Conservation (phyloP, 139 green algal genomes). For the Chlorella sp. region DNA sequence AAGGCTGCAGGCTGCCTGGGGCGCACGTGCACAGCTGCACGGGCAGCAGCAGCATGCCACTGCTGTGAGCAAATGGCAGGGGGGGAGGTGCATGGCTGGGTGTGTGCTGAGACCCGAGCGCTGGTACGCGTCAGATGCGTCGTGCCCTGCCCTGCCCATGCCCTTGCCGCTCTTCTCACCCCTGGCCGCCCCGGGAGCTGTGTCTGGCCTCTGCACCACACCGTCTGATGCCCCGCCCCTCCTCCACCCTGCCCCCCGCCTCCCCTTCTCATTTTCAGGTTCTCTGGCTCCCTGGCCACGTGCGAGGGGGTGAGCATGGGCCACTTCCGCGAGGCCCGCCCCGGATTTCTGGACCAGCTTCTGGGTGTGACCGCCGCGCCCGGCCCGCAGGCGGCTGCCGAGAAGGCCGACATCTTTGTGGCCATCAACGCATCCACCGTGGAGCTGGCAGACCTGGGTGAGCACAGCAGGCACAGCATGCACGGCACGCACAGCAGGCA, state of each 20-base stretch:
- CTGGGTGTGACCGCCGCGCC: neutral
- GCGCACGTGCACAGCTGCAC: neutral
- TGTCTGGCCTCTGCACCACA: too few species aligned
- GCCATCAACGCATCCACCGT: conserved; percentile 87
- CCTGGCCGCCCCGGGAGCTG: too few species aligned
- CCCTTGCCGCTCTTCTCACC: neutral
- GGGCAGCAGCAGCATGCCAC: neutral
- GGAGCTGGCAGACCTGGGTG: conserved; percentile 65
- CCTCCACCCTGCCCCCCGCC: neutral
- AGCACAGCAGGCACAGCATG: neutral
- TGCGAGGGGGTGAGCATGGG: conserved; percentile 73
- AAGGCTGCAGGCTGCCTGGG: too few species aligned
- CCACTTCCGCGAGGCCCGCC: conserved; percentile 71
- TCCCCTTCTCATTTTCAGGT: conserved; percentile 56
- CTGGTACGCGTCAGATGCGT: neutral
- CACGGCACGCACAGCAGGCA: too few species aligned
- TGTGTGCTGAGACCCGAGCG: neutral
- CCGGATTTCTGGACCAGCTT: conserved; percentile 35
- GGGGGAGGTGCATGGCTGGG: too few species aligned
- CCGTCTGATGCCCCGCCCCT: neutral
- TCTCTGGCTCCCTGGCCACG: conserved; percentile 68
- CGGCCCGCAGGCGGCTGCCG: conserved; percentile 41
- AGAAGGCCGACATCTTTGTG: conserved; percentile 86
- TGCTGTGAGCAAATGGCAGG: too few species aligned
- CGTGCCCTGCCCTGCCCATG: neutral